A percentile compares a stretch with the other conserved stretches of the same genome.
These are phyloP conservation scores for Neonectria faginata DNA, from an alignment of 2,329 filamentous ascomycete species.

Conservation along the genomic window DNA sequence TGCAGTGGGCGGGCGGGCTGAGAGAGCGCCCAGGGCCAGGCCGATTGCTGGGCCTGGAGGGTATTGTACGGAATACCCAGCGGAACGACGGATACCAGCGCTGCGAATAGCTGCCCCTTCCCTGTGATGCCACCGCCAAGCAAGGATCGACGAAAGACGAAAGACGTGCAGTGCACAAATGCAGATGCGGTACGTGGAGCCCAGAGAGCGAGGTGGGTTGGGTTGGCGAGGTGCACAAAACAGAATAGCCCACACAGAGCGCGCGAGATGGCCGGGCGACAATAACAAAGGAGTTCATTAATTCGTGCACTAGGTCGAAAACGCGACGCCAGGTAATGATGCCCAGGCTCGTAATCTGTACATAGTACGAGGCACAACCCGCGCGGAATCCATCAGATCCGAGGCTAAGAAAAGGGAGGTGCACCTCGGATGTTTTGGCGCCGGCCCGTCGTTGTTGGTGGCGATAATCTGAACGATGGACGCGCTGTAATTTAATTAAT, in stretches of 20 bases:
- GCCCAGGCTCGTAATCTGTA: conserved; percentile 9
- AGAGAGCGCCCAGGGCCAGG: not conserved
- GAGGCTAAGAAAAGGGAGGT: conserved; percentile 20
- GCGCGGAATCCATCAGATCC: conserved; percentile 25
- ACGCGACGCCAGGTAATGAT: not conserved
- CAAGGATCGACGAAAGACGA: not conserved
- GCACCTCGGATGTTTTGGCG: conserved; percentile 9
- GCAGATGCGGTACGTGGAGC: too few species aligned
- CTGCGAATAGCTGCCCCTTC: not conserved
- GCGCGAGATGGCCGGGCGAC: not conserved
- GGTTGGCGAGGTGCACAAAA: not conserved
- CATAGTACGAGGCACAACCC: not conserved
- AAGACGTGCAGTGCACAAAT: not conserved
- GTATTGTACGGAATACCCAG: not conserved
- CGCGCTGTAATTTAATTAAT: conserved; percentile 4
- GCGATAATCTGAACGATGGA: conserved; percentile 13
- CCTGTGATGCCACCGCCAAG: too few species aligned
- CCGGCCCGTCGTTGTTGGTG: conserved; percentile 8
- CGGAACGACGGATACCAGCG: not conserved
- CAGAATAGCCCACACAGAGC: not conserved
- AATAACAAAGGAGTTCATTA: conserved; percentile 1
- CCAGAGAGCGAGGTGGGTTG: not conserved
- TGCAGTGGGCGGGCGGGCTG: conserved; percentile 2
- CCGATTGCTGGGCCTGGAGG: not conserved
- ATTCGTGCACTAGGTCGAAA: not conserved